Percentiles rank a stretch among this genome's conserved stretches.
phyloP scores from a whole-genome alignment of 2,329 filamentous ascomycete genomes.

The Sphaerulina populicola region DNA sequence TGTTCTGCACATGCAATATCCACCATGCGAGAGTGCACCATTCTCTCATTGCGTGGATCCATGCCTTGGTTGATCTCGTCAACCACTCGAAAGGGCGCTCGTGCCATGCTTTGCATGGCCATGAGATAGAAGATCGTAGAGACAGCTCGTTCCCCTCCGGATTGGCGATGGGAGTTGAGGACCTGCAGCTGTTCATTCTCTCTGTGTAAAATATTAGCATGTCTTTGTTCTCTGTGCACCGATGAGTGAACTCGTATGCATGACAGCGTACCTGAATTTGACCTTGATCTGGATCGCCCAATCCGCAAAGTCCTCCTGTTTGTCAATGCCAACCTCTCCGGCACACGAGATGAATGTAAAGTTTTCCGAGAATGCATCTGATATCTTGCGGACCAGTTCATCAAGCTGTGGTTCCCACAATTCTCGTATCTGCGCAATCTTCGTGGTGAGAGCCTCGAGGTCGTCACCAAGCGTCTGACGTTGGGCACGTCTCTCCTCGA shows the following conservation, averaged over 20 bases:
- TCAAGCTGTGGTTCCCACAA: slow-evolving; percentile 82
- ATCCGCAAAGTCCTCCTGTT: slow-evolving; percentile 79
- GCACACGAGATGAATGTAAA: slow-evolving; percentile 92
- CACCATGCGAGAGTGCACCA: slow-evolving; percentile 96
- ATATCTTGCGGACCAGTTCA: slow-evolving; percentile 68
- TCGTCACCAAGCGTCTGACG: slow-evolving; percentile 48
- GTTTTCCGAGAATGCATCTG: slow-evolving; percentile 82
- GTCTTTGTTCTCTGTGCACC: background rate
- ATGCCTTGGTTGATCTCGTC: slow-evolving; percentile 99
- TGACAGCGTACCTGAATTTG: slow-evolving; percentile 67
- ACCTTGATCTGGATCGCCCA: slow-evolving; percentile 94
- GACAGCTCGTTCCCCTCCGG: slow-evolving; percentile 89
- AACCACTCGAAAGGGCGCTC: slow-evolving; percentile 92
- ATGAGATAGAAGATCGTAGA: slow-evolving; percentile 99
- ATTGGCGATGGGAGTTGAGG: slow-evolving; percentile 86
- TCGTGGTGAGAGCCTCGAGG: slow-evolving; percentile 48
- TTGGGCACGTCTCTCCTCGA: slow-evolving; percentile 50
- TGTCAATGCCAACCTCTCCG: slow-evolving; percentile 79
- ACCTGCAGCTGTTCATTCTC: slow-evolving; percentile 75
- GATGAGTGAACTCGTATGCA: background rate
- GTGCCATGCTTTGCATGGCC: slow-evolving; percentile 87
- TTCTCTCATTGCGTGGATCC: slow-evolving; percentile 96
- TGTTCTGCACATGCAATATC: slow-evolving; percentile 75
- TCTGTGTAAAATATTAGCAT: slow-evolving; percentile 36
- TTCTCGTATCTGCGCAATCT: slow-evolving; percentile 58